Evolutionary conservation across 176 grass and related monocot species (phyloP), one percentile per base, ranked within the genome.

Genomic region (Avena atlantica): DNA sequence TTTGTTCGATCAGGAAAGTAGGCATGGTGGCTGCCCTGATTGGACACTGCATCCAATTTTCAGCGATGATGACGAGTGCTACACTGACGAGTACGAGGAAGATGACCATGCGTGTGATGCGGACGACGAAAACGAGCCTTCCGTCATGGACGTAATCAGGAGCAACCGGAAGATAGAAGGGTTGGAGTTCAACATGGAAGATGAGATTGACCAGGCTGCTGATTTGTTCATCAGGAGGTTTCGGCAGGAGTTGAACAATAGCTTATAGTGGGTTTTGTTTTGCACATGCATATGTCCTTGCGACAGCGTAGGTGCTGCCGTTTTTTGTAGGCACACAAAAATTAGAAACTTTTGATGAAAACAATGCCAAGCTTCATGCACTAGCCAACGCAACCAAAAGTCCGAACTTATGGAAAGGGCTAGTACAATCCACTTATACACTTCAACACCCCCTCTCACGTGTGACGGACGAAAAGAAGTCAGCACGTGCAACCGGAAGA

Each of bases 191-290:
- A 89, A 81, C 40, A 56, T 95, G 48, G 91, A 95, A 13, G 88
- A 93, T 6, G 86, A 93, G 67, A 94, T 95, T 24, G 88, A 98
- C 65, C 84, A 91, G 44, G 91, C 86, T 2, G 94, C 91, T 0
- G 92, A 92, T 25, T 84, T 95, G 74, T 98, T 92, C 88, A 98
- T 98, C 24, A 91, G 16, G 82, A 89, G 88, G 78, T 89, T 98
- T 45, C 88, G 82, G 64, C 74, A 50, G 42, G 82, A 90, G 55
- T 92, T 98, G 78, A 95, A 78, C 20, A 2, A 13, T 21, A 87
- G 56, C 63, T 61, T 86, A 15, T 86, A 76, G 27, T 44, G 14
- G 20, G 42, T 45, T 16, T 5, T 74, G 31, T 74, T 12, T 83
- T 70, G 1, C 55, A 61, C 40, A 40, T 69, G 24, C 7, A 34